Evolutionary conservation across 2,329 filamentous ascomycete species (phyloP), one percentile per base, ranked within the genome.

Genomic region (Biscogniauxia sp.): DNA sequence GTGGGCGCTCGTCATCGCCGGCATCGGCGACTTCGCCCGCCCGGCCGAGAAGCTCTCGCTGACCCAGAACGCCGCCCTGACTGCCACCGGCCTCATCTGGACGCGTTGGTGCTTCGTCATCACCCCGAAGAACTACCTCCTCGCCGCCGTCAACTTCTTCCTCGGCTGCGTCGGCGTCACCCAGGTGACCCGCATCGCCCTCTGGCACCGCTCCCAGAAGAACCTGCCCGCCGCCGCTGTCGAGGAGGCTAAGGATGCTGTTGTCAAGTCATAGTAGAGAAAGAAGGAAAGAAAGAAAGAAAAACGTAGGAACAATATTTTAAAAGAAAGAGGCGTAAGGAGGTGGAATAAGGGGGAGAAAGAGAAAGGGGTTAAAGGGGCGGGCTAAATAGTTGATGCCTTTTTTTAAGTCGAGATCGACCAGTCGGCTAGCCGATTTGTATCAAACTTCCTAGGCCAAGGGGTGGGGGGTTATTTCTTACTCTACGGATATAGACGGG

Each of bases 21-120:
- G 95, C 74, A 85, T 96, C 74, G 89, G 92, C 70, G 95, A 99
- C 81, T 91, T 99, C 76, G 84, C 88, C 64, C 93, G 95, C 69
- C 95, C 95, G 32, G 92, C 91, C 65, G 91, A 96, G 77, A 92
- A 93, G 77, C 91, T 99, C 69, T 97, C 93, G 50, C 82, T 97
- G 64, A 95, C 91, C 28, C 93, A 97, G 80, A 99, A 98, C 81
- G 82, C 83, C 55, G 94, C 95, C 61, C 85, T 99, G 69, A 95
- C 92, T 74, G 88, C 88, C 70, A 99, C 95, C 9, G 95, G 95
- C 68, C 79, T 90, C 67, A 99, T 99, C 84, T 99, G 95, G 95
- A 99, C 95, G 53, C 87, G 95, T 68, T 99, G 95, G 95, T 99
- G 95, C 84, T 84, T 98, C 75, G 90, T 99, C 77, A 99, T 99